Percentiles rank a stretch among this genome's conserved stretches.
Conservation (phyloP, 2,329 filamentous ascomycete genomes). For the Fusarium veterinarium region DNA sequence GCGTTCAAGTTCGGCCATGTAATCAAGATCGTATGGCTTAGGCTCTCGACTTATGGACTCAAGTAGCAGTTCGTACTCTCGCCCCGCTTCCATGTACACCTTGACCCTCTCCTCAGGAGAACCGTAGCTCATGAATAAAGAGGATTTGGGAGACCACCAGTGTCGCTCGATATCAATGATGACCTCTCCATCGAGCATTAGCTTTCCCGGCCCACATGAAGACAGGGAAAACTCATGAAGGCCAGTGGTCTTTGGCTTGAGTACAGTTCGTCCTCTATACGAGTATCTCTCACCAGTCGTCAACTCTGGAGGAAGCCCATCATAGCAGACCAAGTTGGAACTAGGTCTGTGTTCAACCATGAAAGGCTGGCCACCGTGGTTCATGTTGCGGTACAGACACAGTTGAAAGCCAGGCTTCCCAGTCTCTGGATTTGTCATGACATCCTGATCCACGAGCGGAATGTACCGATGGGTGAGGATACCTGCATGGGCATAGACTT, state of each 20-base stretch:
- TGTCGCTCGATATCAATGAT: slow-evolving; percentile 25
- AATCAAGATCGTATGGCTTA: slow-evolving; percentile 24
- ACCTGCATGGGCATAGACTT: slow-evolving; percentile 3
- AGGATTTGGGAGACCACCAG: slow-evolving; percentile 34
- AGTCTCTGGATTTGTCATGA: slow-evolving; percentile 26
- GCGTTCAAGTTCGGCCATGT: slow-evolving; percentile 21
- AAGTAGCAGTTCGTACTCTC: slow-evolving; percentile 14
- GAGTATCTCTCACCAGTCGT: slow-evolving; percentile 32
- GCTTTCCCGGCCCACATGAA: slow-evolving; percentile 16
- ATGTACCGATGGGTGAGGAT: slow-evolving; percentile 28
- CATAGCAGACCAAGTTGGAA: slow-evolving; percentile 32
- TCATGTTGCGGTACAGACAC: slow-evolving; percentile 21
- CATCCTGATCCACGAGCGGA: slow-evolving; percentile 4
- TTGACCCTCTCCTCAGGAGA: slow-evolving; percentile 19
- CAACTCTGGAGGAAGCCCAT: slow-evolving; percentile 25
- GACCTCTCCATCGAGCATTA: slow-evolving; percentile 18
- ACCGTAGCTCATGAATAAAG: slow-evolving; percentile 34
- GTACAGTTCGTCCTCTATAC: slow-evolving; percentile 10
- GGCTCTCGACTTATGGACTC: slow-evolving; percentile 28
- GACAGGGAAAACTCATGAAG: slow-evolving; percentile 25
- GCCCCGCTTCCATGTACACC: slow-evolving; percentile 22
- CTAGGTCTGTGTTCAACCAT: slow-evolving; percentile 26
- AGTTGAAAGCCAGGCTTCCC: slow-evolving; percentile 14
- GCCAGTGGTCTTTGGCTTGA: slow-evolving; percentile 21
- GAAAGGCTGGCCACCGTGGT: slow-evolving; percentile 18